Evolutionary conservation across 2,329 filamentous ascomycete genomes (phyloP).

Genomic region (Diaporthe sp.): DNA sequence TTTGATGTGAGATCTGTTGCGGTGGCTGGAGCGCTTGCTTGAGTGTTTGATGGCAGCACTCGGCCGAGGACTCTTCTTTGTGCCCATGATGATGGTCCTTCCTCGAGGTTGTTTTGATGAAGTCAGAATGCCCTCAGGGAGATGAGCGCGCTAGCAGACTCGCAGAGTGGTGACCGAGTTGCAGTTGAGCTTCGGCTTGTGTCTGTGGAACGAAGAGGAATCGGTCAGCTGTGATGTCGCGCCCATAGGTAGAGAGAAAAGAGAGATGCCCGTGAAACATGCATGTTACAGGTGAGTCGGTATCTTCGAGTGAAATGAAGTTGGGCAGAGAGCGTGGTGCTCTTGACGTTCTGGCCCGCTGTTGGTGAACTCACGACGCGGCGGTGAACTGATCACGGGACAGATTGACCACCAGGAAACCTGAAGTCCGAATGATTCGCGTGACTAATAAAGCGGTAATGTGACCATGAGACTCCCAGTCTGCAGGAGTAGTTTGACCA

Average conservation of each 20-base stretch:
- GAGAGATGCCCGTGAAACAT: too few species aligned
- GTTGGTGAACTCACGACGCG: background rate
- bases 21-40: background rate
- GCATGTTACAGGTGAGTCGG: too few species aligned
- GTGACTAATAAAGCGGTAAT: rapidly evolving
- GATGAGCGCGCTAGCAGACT: rapidly evolving
- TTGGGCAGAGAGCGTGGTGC: too few species aligned
- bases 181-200: background rate
- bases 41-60: background rate
- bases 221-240: too few species aligned
- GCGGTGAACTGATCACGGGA: background rate
- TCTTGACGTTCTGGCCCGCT: background rate
- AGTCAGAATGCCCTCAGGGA: background rate
- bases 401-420: too few species aligned
- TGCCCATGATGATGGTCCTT: background rate
- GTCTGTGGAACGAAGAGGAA: background rate
- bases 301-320: background rate
- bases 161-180: background rate
- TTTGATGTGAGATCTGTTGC: background rate
- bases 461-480: rapidly evolving
- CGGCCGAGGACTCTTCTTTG: background rate
- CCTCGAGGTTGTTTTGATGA: background rate
- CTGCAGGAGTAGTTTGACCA: background rate
- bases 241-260: too few species aligned
- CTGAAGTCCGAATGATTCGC: too few species aligned